Base-by-base conservation (phyloP, 495 filamentous ascomycete species). In the Hamigera avellanea region DNA sequence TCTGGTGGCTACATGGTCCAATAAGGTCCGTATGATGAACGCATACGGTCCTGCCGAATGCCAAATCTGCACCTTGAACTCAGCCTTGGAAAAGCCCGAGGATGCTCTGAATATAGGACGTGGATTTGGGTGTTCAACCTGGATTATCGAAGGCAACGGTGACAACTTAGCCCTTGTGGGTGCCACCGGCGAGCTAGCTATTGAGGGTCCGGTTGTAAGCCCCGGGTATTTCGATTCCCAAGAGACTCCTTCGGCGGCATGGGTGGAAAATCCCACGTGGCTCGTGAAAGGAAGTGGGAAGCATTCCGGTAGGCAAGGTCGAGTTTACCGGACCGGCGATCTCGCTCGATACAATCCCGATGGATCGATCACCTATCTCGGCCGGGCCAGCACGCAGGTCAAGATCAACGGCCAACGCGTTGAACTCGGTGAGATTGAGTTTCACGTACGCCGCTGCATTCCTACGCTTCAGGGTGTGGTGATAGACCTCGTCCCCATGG, bases 171-270 rank as follows among this genome's bases (percentile, higher is more conserved):
- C 59, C 37, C 68, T 70, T 1, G 53, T 76, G 12, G 73, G 73
- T 18, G 60, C 55, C 5, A 57, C 69, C 1, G 72, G 72, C 1
- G 73, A 76, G 43, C 40, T 77, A 13, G 54, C 70, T n/a, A 56
- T 77, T n/a, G 65, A 74, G 42, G 71, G 73, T 0, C 66, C 68
- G 0, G 61, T 69, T 26, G 59, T 77, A 15, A 69, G 61, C 25
- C 53, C 61, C 27, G 69, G 69, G 2, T 77, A 76, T 36, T 42
- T 73, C 18, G 61, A 67, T 19, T 62, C 72, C 21, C 48, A 49
- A 0, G 57, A 57, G 3, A 70, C 66, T 39, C 73, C 71, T 3
- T 46, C 50, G 3, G 50, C 52, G 5, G 52, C 19, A 28, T 32
- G 6, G 6, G 14, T 32, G 6, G 14, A 32, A 13, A 32, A 32